Percentiles rank a stretch among this genome's conserved stretches.
phyloP scores from a whole-genome alignment of 805 yeast species.

The Lachancea nothofagi region DNA sequence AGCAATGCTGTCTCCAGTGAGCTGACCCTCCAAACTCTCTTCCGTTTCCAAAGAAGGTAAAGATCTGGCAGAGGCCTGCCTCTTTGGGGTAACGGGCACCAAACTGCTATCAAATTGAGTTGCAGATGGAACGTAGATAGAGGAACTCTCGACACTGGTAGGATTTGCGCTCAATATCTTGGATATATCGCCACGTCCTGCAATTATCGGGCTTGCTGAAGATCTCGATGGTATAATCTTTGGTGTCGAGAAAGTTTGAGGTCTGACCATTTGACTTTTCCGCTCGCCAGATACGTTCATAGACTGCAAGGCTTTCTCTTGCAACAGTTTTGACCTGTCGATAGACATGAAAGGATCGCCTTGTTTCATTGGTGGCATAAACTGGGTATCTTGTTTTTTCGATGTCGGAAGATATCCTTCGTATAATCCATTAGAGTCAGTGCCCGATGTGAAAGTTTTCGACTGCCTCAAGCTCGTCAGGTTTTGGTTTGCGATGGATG shows the following conservation, averaged over 20 bases:
- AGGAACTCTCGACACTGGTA: constrained; percentile 5
- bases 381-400: not conserved
- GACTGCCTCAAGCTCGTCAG: constrained; percentile 1
- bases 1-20: constrained; percentile 21
- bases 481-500: not conserved
- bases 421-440: not conserved
- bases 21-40: constrained; percentile 11
- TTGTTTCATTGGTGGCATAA: not conserved
- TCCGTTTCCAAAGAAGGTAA: constrained; percentile 5
- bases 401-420: not conserved
- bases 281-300: not conserved
- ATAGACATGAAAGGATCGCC: constrained; percentile 5
- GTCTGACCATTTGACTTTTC: not conserved
- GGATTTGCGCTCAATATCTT: constrained; percentile 9
- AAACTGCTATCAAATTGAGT: constrained; percentile 5
- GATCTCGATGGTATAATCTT: not conserved
- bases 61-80: constrained; percentile 2
- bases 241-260: constrained; percentile 1
- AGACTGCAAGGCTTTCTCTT: not conserved
- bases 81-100: not conserved
- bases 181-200: constrained; percentile 9
- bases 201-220: constrained; percentile 6
- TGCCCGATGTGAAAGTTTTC: constrained; percentile 1
- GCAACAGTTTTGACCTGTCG: not conserved
- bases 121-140: constrained; percentile 10